Conservation (phyloP, 2,329 filamentous ascomycete genomes). For the Fusarium coicis region DNA sequence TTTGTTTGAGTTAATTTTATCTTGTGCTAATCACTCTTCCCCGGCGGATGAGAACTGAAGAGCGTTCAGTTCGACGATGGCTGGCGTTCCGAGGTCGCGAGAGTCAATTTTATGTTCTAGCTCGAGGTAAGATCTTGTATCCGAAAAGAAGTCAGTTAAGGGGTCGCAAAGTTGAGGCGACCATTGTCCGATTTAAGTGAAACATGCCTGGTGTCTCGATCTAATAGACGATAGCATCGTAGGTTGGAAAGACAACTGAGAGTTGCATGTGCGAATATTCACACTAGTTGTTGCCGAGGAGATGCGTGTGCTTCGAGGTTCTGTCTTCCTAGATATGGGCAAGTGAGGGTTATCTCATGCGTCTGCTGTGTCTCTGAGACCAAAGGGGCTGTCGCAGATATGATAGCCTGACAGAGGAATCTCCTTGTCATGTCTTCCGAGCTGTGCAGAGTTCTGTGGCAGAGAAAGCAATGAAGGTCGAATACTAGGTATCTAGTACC, state of each 20-base stretch:
- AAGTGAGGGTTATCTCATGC: neutral
- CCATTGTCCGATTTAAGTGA: neutral
- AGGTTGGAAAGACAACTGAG: neutral
- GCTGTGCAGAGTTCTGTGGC: neutral
- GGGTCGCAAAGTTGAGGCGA: neutral
- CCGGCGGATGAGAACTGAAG: too few species aligned
- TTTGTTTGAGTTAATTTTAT: neutral
- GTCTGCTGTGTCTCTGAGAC: neutral
- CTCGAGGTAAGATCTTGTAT: neutral
- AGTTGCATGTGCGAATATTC: neutral
- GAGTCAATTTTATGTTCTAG: neutral
- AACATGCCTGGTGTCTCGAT: neutral
- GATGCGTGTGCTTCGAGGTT: neutral
- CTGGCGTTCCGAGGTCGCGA: neutral
- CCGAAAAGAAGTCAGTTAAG: neutral
- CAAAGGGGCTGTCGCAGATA: neutral
- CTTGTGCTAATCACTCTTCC: neutral
- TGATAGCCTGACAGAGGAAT: neutral
- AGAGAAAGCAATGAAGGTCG: neutral
- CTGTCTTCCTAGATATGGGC: neutral
- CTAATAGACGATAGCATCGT: neutral
- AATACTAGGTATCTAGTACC: neutral
- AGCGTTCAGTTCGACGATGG: neutral
- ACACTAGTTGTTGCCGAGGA: neutral
- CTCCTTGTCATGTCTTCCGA: neutral